Evolutionary conservation across 306 rosid species (phyloP), one percentile per base, ranked within the genome.

Genomic region (Medicago ruthenica): DNA sequence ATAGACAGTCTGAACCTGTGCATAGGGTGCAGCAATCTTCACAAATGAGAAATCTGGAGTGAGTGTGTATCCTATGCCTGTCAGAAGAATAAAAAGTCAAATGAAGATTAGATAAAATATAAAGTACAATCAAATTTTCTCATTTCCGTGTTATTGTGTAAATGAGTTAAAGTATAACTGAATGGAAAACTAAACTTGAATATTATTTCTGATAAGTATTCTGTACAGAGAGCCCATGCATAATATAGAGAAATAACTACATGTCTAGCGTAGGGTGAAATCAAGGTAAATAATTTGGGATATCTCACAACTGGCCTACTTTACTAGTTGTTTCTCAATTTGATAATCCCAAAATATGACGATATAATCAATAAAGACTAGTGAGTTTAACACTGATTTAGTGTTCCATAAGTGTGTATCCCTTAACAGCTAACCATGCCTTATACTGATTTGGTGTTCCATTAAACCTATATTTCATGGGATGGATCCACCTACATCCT

Each of bases 1-100:
- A 71, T 48, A 37, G 71, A 68, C 61, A 14, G 51, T 37, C 14
- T 65, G 27, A 77, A 95, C 97, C 96, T 95, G 97, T 0, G 97
- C 99, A 90, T 89, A 95, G 8, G 99, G 99, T 27, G 99, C 96
- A 20, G 96, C 99, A 70, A 92, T 89, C 88, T 95, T 90, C 63
- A 84, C 99, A 44, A 95, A 95, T 44, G 99, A 92, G 81, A 95
- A 95, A 76, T 88, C 83, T 70, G 92, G 89, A 89, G 88, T 84
- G 18, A 95, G 97, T 13, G 59, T 80, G 86, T 90, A 90, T 60
- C 99, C 96, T 78, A 95, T 85, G 84, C 97, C 93, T 92, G 86
- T 18, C 73, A 79, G 55, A 53, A 70, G 37, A 79, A 17, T 54
- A 34, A 65, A 76, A 37, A 31, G 74, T 31, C 57, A 72, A 63